Percentiles rank a stretch among this genome's conserved stretches.
phyloP scores from a whole-genome alignment of 495 filamentous ascomycete species.

The Astrothelium macrocarpum region DNA sequence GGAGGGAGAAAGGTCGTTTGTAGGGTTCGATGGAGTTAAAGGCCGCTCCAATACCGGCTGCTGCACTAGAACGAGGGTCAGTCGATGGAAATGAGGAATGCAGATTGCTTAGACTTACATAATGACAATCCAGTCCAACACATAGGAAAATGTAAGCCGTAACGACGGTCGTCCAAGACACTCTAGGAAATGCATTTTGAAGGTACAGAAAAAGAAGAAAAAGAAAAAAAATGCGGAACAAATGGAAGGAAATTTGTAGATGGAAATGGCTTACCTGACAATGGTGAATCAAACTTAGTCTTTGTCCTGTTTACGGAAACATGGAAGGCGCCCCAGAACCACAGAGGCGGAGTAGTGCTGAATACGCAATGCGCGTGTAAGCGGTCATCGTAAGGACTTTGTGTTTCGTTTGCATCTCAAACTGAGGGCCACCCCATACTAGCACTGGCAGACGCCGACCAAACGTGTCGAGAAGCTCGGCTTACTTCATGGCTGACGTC shows the following conservation, averaged over 20 bases:
- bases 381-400: not conserved
- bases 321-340: not conserved
- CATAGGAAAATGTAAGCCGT: constrained; percentile 28
- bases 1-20: constrained; percentile 37
- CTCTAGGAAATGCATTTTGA: not conserved
- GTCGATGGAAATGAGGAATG: not conserved
- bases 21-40: constrained; percentile 28
- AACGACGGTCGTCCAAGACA: constrained; percentile 20
- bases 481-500: not conserved
- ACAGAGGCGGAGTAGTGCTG: not conserved
- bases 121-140: constrained; percentile 33
- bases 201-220: not conserved
- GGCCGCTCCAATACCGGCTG: constrained; percentile 28
- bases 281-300: not conserved
- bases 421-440: no score
- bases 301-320: not conserved
- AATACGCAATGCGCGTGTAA: not conserved
- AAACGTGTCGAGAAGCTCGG: not conserved
- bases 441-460: not conserved
- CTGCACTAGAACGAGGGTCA: constrained; percentile 19
- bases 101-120: constrained; percentile 17
- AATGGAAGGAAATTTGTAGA: not conserved
- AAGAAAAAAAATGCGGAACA: not conserved
- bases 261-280: not conserved
- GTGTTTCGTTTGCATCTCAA: not conserved